Base-by-base conservation (phyloP, 179 eudicot genomes). In the Corrigiola litoralis region DNA sequence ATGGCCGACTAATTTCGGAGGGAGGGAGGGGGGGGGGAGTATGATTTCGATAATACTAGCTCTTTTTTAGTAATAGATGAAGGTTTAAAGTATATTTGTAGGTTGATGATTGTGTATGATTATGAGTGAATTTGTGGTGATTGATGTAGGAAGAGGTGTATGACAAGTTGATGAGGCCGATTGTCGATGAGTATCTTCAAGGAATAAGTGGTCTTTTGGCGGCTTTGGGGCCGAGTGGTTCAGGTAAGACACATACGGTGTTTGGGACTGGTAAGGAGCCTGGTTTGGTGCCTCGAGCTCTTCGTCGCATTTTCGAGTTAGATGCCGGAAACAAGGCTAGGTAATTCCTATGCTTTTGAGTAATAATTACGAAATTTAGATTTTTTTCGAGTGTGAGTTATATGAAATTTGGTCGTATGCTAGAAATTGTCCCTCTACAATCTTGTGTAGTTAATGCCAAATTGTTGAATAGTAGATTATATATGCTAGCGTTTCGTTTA, bases 181-280 rank as follows among this genome's bases (percentile, higher is more conserved):
- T 87, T 44, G 94, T 94, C 2, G 85, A 86, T 2, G 96, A 88
- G 34, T 90, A 90, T 60, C 60, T 87, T 0, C 67, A 58, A 24
- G 97, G 97, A 13, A 90, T 65, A 68, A 86, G 94, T 31, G 87
- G 91, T 16, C 79, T 90, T 72, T 70, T 94, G 73, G 94, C 91
- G 28, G 89, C 99, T 13, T 44, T 91, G 59, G 99, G 99, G 23
- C 95, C 99, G 3, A 94, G 85, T 80, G 99, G 99, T 18, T 94
- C 99, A 1, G 99, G 99, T 1, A 94, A 94, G 75, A 94, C 99
- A 2, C 86, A 94, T 63, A 90, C 97, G 0, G 80, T 94, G 20
- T 90, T 94, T 50, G 99, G 97, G 50, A 72, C 82, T 45, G 63
- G 68, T 5, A 84, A 96, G 72, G 82, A 86, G 17, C 99, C 99